Percentiles rank a stretch among this genome's conserved stretches.
Conservation (phyloP, 345 rosid species). For the Dimocarpus longan region DNA sequence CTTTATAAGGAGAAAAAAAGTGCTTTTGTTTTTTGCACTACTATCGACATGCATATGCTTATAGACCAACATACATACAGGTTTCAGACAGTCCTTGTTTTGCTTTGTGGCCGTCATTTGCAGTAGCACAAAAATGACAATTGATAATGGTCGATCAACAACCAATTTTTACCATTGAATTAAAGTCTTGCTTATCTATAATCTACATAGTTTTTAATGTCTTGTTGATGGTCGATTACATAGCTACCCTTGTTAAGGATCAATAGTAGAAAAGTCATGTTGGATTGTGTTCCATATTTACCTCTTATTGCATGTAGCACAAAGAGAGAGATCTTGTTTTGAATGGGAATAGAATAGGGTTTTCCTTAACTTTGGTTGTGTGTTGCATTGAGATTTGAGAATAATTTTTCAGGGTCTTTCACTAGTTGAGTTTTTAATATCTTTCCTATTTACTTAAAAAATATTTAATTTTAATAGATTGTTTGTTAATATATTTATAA, state of each 20-base stretch:
- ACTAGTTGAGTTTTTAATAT: too few species aligned
- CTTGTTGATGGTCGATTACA: not conserved
- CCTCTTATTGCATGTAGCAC: not conserved
- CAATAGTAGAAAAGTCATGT: too few species aligned
- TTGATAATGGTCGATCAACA: not conserved
- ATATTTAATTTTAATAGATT: too few species aligned
- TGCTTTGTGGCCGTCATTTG: not conserved
- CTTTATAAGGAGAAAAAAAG: not conserved
- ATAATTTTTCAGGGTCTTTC: too few species aligned
- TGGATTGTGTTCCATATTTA: not conserved
- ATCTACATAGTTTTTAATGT: not conserved
- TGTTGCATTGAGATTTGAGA: not conserved
- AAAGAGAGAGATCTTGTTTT: not conserved
- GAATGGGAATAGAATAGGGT: too few species aligned
- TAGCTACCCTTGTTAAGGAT: too few species aligned
- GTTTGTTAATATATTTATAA: too few species aligned
- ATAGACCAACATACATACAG: too few species aligned
- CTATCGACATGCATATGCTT: slow-evolving; percentile 15
- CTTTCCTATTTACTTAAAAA: too few species aligned
- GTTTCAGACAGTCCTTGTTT: not conserved
- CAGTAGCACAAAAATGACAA: not conserved
- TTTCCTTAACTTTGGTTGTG: not conserved
- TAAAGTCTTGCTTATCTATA: slow-evolving; percentile 13
- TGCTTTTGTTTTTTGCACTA: slow-evolving; percentile 17
- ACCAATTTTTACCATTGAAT: not conserved